Evolutionary conservation across 257 asterid genomes (phyloP).

Genomic region (Anisodus acutangulus): DNA sequence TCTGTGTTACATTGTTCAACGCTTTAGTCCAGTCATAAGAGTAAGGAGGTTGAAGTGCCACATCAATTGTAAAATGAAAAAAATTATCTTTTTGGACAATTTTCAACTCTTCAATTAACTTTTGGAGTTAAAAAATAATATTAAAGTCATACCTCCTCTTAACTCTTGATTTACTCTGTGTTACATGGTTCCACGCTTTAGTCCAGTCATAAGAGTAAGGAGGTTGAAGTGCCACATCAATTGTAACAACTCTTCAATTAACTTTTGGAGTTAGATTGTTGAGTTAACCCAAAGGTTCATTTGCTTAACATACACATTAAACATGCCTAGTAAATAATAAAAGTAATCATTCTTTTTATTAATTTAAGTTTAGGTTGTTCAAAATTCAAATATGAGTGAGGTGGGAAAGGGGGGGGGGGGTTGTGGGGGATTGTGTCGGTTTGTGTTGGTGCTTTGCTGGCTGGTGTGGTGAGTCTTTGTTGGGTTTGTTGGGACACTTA

Average conservation of each 20-base stretch:
- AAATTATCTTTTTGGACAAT: background rate
- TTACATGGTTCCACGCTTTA: too few species aligned
- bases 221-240: background rate
- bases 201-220: too few species aligned
- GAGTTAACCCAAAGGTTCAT: background rate
- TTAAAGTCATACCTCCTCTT: too few species aligned
- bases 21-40: too few species aligned
- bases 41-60: background rate
- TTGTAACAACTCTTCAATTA: background rate
- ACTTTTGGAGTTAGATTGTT: background rate
- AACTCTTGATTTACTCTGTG: too few species aligned
- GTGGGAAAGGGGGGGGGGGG: background rate
- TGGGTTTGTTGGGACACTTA: slow-evolving; percentile 19
- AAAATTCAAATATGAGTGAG: too few species aligned
- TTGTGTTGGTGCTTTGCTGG: slow-evolving; percentile 28
- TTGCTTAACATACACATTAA: background rate
- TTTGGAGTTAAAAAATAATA: background rate
- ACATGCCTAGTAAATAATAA: background rate
- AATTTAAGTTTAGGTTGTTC: too few species aligned
- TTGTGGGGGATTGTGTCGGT: background rate
- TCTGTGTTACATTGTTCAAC: too few species aligned
- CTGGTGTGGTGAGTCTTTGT: slow-evolving; percentile 19
- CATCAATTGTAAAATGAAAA: background rate
- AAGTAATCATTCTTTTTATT: background rate
- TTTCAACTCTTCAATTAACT: background rate